Conservation (phyloP, 2,329 filamentous ascomycete genomes). For the Nigrospora sphaerica region DNA sequence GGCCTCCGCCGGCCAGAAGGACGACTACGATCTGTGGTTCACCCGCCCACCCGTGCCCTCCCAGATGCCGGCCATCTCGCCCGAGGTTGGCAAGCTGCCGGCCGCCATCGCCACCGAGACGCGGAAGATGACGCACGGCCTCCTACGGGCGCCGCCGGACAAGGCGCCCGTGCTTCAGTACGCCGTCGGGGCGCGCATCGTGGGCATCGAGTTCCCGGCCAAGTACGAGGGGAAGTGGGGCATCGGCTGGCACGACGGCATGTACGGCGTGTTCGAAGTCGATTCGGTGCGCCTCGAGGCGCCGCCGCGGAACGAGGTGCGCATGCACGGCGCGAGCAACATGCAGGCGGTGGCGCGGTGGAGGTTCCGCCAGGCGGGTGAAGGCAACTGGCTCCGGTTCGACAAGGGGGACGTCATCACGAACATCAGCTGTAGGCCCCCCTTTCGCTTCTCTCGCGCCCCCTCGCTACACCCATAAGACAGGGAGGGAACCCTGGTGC, state of each 20-base stretch:
- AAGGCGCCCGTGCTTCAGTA: constrained; percentile 37
- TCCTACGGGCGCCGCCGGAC: constrained; percentile 35
- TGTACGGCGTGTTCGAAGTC: constrained; percentile 40
- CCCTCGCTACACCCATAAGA: background rate
- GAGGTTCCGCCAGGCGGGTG: constrained; percentile 43
- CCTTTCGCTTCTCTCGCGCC: background rate
- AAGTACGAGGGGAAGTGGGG: constrained; percentile 49
- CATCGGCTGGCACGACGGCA: constrained; percentile 50
- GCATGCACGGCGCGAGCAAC: constrained; percentile 36
- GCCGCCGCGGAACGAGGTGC: constrained; percentile 38
- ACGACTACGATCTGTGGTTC: constrained; percentile 49
- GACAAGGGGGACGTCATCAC: constrained; percentile 61
- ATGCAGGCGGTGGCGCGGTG: constrained; percentile 43
- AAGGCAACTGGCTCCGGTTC: constrained; percentile 48
- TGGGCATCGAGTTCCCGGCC: constrained; percentile 42
- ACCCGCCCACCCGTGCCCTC: constrained; percentile 30
- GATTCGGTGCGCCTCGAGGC: constrained; percentile 41
- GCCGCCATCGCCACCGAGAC: constrained; percentile 38
- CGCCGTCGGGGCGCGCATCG: constrained; percentile 39
- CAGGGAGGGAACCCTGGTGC: too few species aligned
- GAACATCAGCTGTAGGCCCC: constrained; percentile 40
- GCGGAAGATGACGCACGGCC: constrained; percentile 37
- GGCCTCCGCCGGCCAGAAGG: constrained; percentile 29
- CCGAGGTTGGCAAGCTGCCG: constrained; percentile 34
- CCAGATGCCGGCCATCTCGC: constrained; percentile 30